Evolutionary conservation across 1,139 yeast species (phyloP), one percentile per base, ranked within the genome.

Genomic region (Hemisphaericaspora lyxosophila): DNA sequence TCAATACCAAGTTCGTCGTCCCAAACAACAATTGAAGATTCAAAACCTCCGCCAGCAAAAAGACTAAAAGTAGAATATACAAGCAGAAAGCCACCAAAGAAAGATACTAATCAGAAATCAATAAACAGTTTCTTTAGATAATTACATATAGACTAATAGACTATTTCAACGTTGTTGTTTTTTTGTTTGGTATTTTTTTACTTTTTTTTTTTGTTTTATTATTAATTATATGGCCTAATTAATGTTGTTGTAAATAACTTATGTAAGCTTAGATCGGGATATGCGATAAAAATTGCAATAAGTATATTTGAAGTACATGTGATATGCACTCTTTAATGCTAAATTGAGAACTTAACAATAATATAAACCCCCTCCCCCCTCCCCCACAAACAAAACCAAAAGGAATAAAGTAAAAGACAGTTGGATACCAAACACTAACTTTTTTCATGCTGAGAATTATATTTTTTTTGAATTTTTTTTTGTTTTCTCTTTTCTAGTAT

Each of bases 101-200:
- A 42, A 25, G 32, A 27, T 8, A 25, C 27, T n/a, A 38, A 40
- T 8, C 59, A 57, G 39, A 47, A 43, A 12, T 34, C 48, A 11
- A 56, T 55, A 17, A 24, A 38, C 8, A 41, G 42, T 29, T 56
- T 49, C 32, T 55, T 57, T 35, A 34, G 31, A 28, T 35, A 26
- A 18, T 18, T 9, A 8, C 24, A 5, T 17, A 30, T 4, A 30
- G 33, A 20, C 23, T 11, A 24, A 24, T 24, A 24, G 26, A 24
- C 7, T 24, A 9, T 20, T 3, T 20, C 11, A 20, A 20, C 11
- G 7, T 8, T 20, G 23, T 19, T 19, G n/a, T n/a, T n/a, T n/a
- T n/a, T n/a, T n/a, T n/a, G n/a, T n/a, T n/a, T n/a, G n/a, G n/a
- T n/a, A n/a, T n/a, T n/a, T n/a, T n/a, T n/a, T n/a, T n/a, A n/a